Evolutionary conservation across 208 protist species (phyloP), one percentile per base, ranked within the genome.

Genomic region (Jaenimonas drosophilae): DNA sequence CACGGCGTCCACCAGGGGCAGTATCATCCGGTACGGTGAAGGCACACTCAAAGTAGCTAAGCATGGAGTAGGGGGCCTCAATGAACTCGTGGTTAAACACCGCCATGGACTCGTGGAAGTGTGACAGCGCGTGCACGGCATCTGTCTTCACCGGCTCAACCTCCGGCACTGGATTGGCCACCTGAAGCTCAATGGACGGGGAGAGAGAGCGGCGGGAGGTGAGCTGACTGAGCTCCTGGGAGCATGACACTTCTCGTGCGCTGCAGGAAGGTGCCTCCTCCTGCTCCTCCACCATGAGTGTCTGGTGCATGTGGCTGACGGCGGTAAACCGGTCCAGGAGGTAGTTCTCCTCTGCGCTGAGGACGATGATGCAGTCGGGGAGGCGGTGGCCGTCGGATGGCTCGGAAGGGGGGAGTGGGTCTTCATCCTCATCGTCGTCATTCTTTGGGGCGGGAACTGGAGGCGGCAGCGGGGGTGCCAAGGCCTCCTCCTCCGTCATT

Each of bases 1-100:
- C 44, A 14, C 58, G 51, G 21, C 73, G 59, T 27, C 55, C 72
- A 46, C 76, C 67, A 4, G 37, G 54, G 21, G 53, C 70, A n/a
- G 73, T 44, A 36, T 33, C 36, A n/a, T 39, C 56, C 4, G 67
- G 54, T 0, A 63, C 72, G 11, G 69, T 76, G 36, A 43, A 23
- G 7, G 76, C 78, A 47, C 75, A 82, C 65, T 94, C 85, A 44
- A 80, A 87, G 59, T 74, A 94, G 48, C 70, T 77, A 19, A 76
- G 48, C 21, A 94, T 54, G 11, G 74, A 79, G 52, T 86, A 80
- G n/a, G 73, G 51, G 2, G 61, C 50, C 44, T 87, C 60, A 17
- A 70, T 40, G 48, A 75, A 75, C 62, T 91, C 68, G 27, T 49
- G 63, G 23, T 70, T 54, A 57, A 77, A 85, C 11, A 55, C 39